Evolutionary conservation across 1,284 basidiomycete genomes (phyloP), one percentile per base, ranked within the genome.

Genomic region (Sanghuangporus baumii): DNA sequence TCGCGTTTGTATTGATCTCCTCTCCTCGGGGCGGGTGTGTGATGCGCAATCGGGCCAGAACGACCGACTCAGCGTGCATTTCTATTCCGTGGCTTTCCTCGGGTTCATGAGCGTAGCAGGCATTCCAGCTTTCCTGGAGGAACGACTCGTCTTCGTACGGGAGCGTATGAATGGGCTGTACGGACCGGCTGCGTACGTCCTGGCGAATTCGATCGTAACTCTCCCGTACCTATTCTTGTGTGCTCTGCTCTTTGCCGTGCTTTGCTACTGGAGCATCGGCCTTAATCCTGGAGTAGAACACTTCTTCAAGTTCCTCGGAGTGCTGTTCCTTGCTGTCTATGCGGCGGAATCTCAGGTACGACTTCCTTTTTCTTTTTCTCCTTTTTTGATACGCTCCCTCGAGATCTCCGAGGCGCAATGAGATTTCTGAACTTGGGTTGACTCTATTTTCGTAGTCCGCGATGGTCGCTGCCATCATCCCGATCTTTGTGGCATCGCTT

Each of bases 401-500:
- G 18, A 16, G 8, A 48, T 46, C 26, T 40, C 55, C 14, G 55
- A 18, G 37, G 9, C 18, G 14, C 16, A 60, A 23, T n/a, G 20
- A 6, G 31, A 11, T 36, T 6, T 9, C 46, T 36, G 11, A 48
- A 16, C 40, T n/a, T 3, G 4, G 7, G 16, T 26, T 37, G 23
- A 47, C 43, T 20, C 40, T 54, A 6, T 34, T 34, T 18, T 14
- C n/a, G 41, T 40, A 67, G 69, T 75, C 76, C 7, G 69, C 83
- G 20, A 71, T 87, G 23, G 71, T 88, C 54, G 79, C 84, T 0
- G 76, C 82, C 0, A 55, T 79, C 11, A 62, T 87, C 0, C 86
- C 86, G 0, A 79, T 85, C 57, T 87, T 87, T 65, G 81, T 87
- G 41, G 84, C 84, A 0, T 79, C 85, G 1, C 74, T 88, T 2